phyloP scores from a whole-genome alignment of 306 rosid species.

The Corylus heterophylla region DNA sequence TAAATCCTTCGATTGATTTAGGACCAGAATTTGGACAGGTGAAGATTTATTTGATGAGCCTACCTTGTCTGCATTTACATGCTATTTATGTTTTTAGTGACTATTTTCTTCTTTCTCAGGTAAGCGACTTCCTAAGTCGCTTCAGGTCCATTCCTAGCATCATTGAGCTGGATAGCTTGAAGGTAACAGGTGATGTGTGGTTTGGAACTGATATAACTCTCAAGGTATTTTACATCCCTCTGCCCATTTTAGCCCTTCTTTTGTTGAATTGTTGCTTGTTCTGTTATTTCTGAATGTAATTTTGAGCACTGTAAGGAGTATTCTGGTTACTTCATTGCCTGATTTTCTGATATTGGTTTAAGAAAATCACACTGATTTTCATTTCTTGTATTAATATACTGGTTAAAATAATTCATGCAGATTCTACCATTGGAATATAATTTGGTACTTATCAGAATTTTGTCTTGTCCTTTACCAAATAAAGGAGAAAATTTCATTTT shows the following conservation, averaged over 20 bases:
- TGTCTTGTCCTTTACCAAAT: background rate
- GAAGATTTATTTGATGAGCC: constrained; percentile 10
- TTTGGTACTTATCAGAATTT: background rate
- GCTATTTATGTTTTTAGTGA: constrained; percentile 11
- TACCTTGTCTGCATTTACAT: constrained; percentile 1
- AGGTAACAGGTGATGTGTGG: constrained; percentile 75
- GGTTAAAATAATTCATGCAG: background rate
- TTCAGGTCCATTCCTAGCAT: constrained; percentile 68
- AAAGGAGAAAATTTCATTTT: background rate
- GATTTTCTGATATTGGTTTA: background rate
- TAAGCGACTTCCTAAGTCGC: constrained; percentile 58
- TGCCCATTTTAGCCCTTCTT: constrained; percentile 1
- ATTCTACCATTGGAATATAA: background rate
- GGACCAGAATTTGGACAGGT: constrained; percentile 85
- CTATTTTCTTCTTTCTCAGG: constrained; percentile 45
- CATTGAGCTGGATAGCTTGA: constrained; percentile 62
- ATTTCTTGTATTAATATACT: background rate
- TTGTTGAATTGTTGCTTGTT: constrained; percentile 11
- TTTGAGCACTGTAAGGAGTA: background rate
- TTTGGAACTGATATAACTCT: constrained; percentile 63
- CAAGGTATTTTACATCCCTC: constrained; percentile 51
- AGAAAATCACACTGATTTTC: background rate
- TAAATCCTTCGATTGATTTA: constrained; percentile 59
- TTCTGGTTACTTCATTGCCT: background rate
- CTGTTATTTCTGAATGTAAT: background rate